Conservation (phyloP, 768 basidiomycete genomes). For the Termitomyces sp. region DNA sequence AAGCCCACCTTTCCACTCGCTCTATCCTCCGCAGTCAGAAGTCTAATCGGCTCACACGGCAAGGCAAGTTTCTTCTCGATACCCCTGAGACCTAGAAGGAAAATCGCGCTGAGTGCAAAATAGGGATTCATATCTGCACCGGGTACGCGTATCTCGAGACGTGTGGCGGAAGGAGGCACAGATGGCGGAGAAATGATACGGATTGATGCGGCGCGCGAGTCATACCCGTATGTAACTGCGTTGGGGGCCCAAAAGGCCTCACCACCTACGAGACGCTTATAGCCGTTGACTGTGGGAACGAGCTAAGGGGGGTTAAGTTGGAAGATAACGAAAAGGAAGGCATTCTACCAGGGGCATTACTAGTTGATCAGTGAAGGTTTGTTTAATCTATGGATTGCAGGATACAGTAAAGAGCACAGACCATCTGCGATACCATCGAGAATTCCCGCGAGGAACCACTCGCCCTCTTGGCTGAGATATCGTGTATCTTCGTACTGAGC, state of each 20-base stretch:
- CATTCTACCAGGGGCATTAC: slow-evolving; percentile 76
- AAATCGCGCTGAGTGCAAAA: slow-evolving; percentile 83
- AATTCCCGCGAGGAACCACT: slow-evolving; percentile 94
- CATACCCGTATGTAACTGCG: slow-evolving; percentile 91
- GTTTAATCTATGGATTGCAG: neutral
- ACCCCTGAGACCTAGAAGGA: slow-evolving; percentile 82
- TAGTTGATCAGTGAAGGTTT: neutral
- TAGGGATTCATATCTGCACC: slow-evolving; percentile 98
- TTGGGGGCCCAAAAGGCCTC: slow-evolving; percentile 95
- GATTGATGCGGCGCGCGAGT: slow-evolving; percentile 88
- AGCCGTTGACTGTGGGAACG: slow-evolving; percentile 92
- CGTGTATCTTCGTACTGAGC: slow-evolving; percentile 80
- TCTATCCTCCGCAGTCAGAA: slow-evolving; percentile 51
- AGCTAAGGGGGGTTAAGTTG: slow-evolving; percentile 34
- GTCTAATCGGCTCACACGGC: slow-evolving; percentile 64
- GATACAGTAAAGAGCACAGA: slow-evolving; percentile 20
- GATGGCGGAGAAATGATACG: slow-evolving; percentile 92
- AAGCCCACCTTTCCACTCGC: slow-evolving; percentile 46
- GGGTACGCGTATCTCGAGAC: slow-evolving; percentile 91
- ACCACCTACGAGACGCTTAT: slow-evolving; percentile 93
- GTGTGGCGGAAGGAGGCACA: slow-evolving; percentile 73
- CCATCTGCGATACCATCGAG: slow-evolving; percentile 87
- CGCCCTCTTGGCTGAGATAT: slow-evolving; percentile 76
- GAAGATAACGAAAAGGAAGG: neutral
- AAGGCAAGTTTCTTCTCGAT: slow-evolving; percentile 73